phyloP scores from a whole-genome alignment of 2,329 filamentous ascomycete species.

The Elsinoe ampelina region DNA sequence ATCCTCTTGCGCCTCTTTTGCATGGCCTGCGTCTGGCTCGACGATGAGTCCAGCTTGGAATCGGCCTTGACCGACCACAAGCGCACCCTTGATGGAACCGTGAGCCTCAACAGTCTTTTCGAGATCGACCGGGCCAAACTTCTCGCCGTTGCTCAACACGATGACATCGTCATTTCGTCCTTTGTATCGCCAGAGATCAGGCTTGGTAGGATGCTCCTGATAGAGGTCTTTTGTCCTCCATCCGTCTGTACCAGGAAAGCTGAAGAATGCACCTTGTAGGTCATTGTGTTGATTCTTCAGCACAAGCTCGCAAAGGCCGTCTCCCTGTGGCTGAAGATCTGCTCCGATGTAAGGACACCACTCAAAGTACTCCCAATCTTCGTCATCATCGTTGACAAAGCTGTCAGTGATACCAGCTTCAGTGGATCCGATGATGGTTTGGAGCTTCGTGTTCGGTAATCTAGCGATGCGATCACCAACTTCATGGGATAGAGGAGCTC shows the following conservation, averaged over 20 bases:
- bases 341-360: constrained; percentile 18
- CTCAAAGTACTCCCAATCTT: constrained; percentile 19
- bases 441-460: constrained; percentile 7
- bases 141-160: constrained; percentile 26
- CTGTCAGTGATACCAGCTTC: constrained; percentile 17
- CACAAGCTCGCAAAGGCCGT: constrained; percentile 29
- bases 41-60: constrained; percentile 26
- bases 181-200: constrained; percentile 21
- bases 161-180: constrained; percentile 25
- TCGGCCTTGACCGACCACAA: constrained; percentile 26
- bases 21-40: constrained; percentile 22
- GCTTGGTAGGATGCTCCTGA: constrained; percentile 22
- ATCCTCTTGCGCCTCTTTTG: constrained; percentile 14
- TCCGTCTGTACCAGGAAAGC: constrained; percentile 25
- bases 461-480: constrained; percentile 15
- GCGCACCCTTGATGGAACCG: constrained; percentile 23
- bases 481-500: constrained; percentile 15
- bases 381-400: constrained; percentile 16
- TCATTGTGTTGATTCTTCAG: constrained; percentile 24
- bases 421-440: constrained; percentile 16
- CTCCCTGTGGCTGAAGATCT: constrained; percentile 15
- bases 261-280: constrained; percentile 23
- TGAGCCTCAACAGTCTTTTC: constrained; percentile 23
- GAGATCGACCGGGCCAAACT: constrained; percentile 22
- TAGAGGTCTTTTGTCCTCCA: constrained; percentile 25